Evolutionary conservation across 441 rosid genomes (phyloP).

Genomic region (Pelargonium myrrhifolium): DNA sequence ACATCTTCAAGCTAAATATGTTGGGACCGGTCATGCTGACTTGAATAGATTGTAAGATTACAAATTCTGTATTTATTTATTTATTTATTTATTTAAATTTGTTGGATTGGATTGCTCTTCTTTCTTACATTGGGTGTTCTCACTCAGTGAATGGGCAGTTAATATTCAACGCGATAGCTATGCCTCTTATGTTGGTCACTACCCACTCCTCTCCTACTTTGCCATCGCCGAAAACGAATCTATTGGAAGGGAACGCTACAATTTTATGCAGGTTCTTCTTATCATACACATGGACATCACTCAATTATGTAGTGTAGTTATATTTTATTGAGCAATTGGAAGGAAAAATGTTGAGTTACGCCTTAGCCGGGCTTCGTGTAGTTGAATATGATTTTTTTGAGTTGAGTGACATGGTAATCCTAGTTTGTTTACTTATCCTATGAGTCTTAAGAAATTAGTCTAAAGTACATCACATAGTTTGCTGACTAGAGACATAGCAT

Average conservation of each 20-base stretch:
- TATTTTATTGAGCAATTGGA: no score
- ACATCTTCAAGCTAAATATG: conserved; percentile 94
- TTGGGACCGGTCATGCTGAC: conserved; percentile 90
- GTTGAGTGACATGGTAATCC: no score
- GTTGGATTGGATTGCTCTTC: no score
- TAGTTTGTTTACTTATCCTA: no score
- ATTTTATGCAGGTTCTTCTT: conserved; percentile 76
- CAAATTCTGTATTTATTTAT: background rate
- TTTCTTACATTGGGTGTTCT: background rate
- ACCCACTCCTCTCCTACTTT: conserved; percentile 72
- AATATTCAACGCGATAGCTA: conserved; percentile 90
- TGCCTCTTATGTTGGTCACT: conserved; percentile 90
- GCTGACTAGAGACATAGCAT: no score
- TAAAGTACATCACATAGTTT: no score
- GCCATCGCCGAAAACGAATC: conserved; percentile 91
- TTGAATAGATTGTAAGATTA: conserved; percentile 73
- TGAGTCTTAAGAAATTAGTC: no score
- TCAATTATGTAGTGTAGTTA: no score
- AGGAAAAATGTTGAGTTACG: no score
- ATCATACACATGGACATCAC: background rate
- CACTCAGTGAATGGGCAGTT: conserved; percentile 96
- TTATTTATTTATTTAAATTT: no score
- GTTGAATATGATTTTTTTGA: no score
- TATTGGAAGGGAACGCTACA: conserved; percentile 86
- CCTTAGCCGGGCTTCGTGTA: no score